Conservation (phyloP, 2,329 filamentous ascomycete genomes). For the Arthrinium puccinioides region DNA sequence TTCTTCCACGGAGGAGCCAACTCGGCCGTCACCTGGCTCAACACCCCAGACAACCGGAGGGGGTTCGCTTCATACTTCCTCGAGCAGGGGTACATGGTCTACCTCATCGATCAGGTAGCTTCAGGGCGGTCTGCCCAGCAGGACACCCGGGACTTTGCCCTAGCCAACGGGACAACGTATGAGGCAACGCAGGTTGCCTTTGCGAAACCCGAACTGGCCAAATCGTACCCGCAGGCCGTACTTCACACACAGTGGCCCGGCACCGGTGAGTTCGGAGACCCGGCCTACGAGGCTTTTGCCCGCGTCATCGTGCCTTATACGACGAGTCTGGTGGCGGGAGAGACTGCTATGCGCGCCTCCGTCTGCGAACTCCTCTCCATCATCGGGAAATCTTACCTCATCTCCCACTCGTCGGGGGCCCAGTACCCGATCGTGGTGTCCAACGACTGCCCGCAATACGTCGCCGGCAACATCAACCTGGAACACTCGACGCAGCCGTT, state of each 20-base stretch:
- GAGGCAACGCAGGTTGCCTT: slow-evolving; percentile 18
- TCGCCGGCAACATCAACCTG: slow-evolving; percentile 23
- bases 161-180: slow-evolving; percentile 14
- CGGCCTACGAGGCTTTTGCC: slow-evolving; percentile 40
- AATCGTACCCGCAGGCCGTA: slow-evolving; percentile 22
- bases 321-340: slow-evolving; percentile 11
- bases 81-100: slow-evolving; percentile 30
- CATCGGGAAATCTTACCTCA: slow-evolving; percentile 19
- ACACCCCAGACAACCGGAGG: slow-evolving; percentile 31
- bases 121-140: slow-evolving; percentile 23
- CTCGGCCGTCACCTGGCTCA: slow-evolving; percentile 25
- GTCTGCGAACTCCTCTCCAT: slow-evolving; percentile 15
- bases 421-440: slow-evolving; percentile 11
- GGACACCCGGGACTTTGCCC: slow-evolving; percentile 18
- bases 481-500: slow-evolving; percentile 22
- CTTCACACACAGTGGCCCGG: slow-evolving; percentile 26
- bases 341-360: slow-evolving; percentile 14
- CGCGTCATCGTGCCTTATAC: slow-evolving; percentile 30
- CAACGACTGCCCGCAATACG: slow-evolving; percentile 18
- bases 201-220: slow-evolving; percentile 15
- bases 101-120: slow-evolving; percentile 29
- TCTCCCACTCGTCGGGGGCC: slow-evolving; percentile 19
- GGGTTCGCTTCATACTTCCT: slow-evolving; percentile 35
- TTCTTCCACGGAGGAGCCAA: slow-evolving; percentile 24
- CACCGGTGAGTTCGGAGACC: slow-evolving; percentile 28